Conservation (phyloP, 108 stramenopile genomes). For the Pseudonitzschia multistriata region DNA sequence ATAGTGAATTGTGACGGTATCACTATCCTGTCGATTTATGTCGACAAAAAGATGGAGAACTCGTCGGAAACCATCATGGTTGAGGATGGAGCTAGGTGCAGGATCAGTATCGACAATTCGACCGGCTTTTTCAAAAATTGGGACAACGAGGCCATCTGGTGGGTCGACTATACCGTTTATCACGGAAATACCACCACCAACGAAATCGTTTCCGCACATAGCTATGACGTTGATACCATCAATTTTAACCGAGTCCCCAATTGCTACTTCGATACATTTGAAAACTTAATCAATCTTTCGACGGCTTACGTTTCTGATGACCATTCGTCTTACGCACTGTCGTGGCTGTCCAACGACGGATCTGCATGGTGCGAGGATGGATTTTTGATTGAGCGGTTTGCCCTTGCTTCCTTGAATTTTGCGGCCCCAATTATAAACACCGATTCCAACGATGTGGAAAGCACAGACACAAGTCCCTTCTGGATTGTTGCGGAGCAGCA, state of each 20-base stretch:
- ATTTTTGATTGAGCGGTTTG: slow-evolving; percentile 4
- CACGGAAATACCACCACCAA: not conserved
- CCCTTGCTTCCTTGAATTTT: not conserved
- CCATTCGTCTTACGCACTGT: not conserved
- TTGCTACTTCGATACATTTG: not conserved
- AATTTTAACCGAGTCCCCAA: not conserved
- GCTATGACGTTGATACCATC: not conserved
- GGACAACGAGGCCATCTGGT: slow-evolving; percentile 2
- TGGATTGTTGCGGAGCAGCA: not conserved
- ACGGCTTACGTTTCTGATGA: not conserved
- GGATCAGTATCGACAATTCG: not conserved
- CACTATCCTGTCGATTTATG: not conserved
- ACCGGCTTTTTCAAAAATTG: not conserved
- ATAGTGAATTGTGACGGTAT: not conserved
- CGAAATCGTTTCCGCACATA: not conserved
- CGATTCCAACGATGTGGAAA: not conserved
- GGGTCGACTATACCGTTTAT: not conserved
- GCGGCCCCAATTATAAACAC: not conserved
- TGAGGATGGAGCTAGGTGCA: not conserved
- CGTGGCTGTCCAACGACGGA: not conserved
- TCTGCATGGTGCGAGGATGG: not conserved
- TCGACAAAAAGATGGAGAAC: not conserved
- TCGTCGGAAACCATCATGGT: not conserved
- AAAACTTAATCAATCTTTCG: not conserved
- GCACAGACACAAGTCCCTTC: not conserved